phyloP scores from a whole-genome alignment of 2,329 filamentous ascomycete genomes.

The Alternaria brassicicola region DNA sequence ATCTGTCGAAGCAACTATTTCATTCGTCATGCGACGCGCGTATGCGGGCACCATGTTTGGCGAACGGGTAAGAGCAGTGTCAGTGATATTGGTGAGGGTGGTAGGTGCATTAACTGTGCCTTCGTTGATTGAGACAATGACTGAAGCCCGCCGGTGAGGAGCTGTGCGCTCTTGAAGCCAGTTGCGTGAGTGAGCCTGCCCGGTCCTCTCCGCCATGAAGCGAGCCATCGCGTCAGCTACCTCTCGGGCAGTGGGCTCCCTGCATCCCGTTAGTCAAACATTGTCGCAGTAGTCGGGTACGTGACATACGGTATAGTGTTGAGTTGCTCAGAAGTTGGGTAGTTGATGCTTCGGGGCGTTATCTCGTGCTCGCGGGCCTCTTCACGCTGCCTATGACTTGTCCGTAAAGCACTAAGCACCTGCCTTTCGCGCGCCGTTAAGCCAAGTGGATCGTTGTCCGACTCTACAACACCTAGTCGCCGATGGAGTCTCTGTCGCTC shows the following conservation, averaged over 20 bases:
- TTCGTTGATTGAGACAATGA: conserved; percentile 46
- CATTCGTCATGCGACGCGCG: conserved; percentile 36
- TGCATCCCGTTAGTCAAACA: conserved; percentile 5
- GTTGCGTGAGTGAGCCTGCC: conserved; percentile 25
- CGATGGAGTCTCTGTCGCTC: conserved; percentile 41
- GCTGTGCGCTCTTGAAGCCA: conserved; percentile 27
- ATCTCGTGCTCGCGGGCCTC: conserved; percentile 49
- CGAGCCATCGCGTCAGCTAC: conserved; percentile 29
- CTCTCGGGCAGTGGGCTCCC: conserved; percentile 27
- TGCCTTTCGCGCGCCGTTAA: conserved; percentile 54
- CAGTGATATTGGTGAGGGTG: conserved; percentile 36
- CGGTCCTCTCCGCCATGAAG: conserved; percentile 28
- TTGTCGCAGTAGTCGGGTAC: conserved; percentile 11
- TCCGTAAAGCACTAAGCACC: conserved; percentile 54
- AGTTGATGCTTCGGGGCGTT: conserved; percentile 52
- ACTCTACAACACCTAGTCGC: conserved; percentile 47
- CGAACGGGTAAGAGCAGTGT: conserved; percentile 37
- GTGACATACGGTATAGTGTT: conserved; percentile 35
- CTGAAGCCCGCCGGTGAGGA: conserved; percentile 50
- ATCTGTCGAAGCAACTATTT: conserved; percentile 42
- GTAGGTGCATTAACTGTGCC: conserved; percentile 30
- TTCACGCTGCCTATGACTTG: conserved; percentile 49
- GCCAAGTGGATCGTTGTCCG: conserved; percentile 54
- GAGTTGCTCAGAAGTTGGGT: conserved; percentile 40
- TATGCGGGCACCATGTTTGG: conserved; percentile 42